Percentiles rank a stretch among this genome's conserved stretches.
Conservation (phyloP, 106 monocot species). For the Apostasia ramifera region DNA sequence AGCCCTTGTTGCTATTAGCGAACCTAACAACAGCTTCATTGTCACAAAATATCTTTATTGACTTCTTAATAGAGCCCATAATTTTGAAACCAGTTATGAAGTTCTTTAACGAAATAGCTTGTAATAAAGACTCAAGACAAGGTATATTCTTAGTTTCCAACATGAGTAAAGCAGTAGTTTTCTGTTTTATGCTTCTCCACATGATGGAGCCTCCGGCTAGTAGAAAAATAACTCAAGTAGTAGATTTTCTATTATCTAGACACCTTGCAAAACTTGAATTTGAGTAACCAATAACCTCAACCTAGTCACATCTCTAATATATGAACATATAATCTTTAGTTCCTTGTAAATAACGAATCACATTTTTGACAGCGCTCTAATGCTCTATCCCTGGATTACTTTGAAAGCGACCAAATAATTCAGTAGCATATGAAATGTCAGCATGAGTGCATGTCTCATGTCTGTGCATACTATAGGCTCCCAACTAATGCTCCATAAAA, state of each 20-base stretch:
- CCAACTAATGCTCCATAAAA: background rate
- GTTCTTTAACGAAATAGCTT: background rate
- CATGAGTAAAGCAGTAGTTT: too few species aligned
- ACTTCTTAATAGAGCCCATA: background rate
- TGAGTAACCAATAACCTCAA: too few species aligned
- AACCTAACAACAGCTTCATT: background rate
- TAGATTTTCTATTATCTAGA: too few species aligned
- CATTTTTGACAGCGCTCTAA: background rate
- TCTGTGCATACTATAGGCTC: background rate
- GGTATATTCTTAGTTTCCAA: too few species aligned
- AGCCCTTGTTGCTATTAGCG: background rate
- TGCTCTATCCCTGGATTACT: background rate
- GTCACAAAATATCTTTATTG: background rate
- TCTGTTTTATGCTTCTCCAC: too few species aligned
- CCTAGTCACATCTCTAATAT: too few species aligned
- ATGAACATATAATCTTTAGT: background rate
- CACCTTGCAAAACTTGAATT: too few species aligned
- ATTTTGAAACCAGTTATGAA: background rate
- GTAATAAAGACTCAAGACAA: too few species aligned
- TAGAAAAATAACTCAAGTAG: too few species aligned
- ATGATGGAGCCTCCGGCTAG: background rate
- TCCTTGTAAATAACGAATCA: background rate
- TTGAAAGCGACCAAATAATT: background rate
- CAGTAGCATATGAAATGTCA: background rate
- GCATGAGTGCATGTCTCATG: too few species aligned